These are phyloP conservation scores for Vanrija humicola DNA, from an alignment of 1,284 basidiomycete genomes.

Conservation along the genomic window DNA sequence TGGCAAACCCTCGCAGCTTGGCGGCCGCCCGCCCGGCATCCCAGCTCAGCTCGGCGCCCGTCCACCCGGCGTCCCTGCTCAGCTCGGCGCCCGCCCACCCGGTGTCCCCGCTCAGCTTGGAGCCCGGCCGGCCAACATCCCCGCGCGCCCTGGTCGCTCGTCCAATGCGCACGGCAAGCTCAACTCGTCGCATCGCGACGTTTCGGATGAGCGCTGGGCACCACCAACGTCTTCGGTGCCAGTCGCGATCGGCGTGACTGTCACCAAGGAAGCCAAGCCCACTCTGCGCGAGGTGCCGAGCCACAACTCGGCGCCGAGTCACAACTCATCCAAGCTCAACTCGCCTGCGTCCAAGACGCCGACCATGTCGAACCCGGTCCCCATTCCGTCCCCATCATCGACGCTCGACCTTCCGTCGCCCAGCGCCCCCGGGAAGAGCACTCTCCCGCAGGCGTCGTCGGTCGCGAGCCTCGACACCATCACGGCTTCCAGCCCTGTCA, in stretches of 20 bases:
- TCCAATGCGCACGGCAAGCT: neutral
- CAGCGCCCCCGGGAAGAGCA: too few relatives aligned
- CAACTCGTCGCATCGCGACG: conserved; percentile 1
- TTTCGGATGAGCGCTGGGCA: conserved; percentile 4
- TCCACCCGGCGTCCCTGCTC: neutral
- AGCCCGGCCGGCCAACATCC: neutral
- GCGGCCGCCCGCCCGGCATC: conserved; percentile 1
- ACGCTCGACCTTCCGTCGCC: too few relatives aligned
- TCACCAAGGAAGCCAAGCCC: neutral
- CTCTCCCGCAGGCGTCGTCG: too few relatives aligned
- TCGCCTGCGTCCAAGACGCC: neutral
- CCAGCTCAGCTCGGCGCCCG: conserved; percentile 5
- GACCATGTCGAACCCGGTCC: too few relatives aligned
- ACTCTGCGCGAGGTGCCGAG: neutral
- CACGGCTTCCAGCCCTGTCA: neutral
- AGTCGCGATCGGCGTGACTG: neutral
- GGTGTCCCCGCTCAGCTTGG: conserved; percentile 6
- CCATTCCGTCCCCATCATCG: too few relatives aligned
- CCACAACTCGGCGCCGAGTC: neutral
- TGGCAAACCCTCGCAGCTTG: conserved; percentile 21
- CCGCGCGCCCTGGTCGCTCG: neutral
- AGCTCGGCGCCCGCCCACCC: neutral
- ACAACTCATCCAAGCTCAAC: too few relatives aligned
- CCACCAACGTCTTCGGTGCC: conserved; percentile 9
- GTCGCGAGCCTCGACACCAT: neutral